Percentiles rank a stretch among this genome's conserved stretches.
Evolutionary conservation across 441 rosid species (phyloP).

Genomic region (Aleurites moluccanus): DNA sequence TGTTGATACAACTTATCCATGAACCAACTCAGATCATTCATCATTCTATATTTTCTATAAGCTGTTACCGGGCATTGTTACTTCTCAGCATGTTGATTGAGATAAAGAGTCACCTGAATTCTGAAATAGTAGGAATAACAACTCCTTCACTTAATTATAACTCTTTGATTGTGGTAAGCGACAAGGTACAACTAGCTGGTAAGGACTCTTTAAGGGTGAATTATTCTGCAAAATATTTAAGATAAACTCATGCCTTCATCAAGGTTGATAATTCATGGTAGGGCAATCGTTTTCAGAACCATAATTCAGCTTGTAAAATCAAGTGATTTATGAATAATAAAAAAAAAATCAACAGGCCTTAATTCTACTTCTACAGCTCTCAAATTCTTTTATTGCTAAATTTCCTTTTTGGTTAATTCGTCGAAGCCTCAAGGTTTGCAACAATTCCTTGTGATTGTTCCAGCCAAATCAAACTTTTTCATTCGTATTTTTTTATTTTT

Average conservation of each 20-base stretch:
- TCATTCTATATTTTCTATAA: background rate
- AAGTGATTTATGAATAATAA: background rate
- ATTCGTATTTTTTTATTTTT: background rate
- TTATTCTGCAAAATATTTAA: background rate
- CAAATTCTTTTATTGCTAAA: background rate
- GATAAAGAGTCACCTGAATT: background rate
- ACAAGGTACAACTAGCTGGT: background rate
- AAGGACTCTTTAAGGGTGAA: background rate
- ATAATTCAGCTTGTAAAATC: background rate
- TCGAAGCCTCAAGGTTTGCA: too few relatives aligned
- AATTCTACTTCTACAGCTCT: background rate
- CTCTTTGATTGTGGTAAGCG: background rate
- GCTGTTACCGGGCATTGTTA: background rate
- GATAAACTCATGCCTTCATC: background rate
- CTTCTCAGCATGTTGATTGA: background rate
- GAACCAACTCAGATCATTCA: background rate
- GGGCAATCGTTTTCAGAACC: background rate
- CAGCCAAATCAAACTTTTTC: background rate
- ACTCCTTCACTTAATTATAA: constrained; percentile 2
- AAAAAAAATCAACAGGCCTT: background rate
- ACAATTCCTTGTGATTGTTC: background rate
- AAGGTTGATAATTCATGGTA: background rate
- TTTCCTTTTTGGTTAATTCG: background rate
- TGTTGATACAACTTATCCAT: background rate
- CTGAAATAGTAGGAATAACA: background rate